phyloP scores from a whole-genome alignment of 176 grass and related monocot species.

The Cocos nucifera region DNA sequence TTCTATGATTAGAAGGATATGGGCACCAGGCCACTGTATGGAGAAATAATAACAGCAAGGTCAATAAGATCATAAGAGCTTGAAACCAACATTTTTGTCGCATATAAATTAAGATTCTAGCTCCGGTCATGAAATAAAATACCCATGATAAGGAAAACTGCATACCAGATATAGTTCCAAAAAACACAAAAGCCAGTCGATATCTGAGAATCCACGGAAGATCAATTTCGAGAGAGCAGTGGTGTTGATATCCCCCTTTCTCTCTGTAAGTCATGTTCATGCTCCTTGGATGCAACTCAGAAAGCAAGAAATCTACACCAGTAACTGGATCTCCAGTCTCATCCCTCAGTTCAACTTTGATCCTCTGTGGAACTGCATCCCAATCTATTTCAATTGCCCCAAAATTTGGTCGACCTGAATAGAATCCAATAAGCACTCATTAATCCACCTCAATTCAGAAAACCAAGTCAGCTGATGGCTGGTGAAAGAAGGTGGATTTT shows the following conservation, averaged over 20 bases:
- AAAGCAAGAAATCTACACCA: slow-evolving; percentile 48
- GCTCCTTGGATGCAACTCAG: slow-evolving; percentile 40
- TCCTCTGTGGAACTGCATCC: slow-evolving; percentile 31
- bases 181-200: slow-evolving; percentile 45
- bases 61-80: no score
- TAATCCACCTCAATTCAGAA: no score
- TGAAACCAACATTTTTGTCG: neutral
- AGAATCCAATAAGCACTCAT: neutral
- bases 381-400: slow-evolving; percentile 83
- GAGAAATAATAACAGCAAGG: no score
- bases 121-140: neutral
- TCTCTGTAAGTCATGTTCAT: slow-evolving; percentile 5
- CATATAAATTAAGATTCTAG: neutral
- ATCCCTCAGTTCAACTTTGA: slow-evolving; percentile 72
- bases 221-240: slow-evolving; percentile 55
- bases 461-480: no score
- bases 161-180: slow-evolving; percentile 47
- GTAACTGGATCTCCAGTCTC: slow-evolving; percentile 38
- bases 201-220: slow-evolving; percentile 49
- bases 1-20: no score
- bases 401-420: slow-evolving; percentile 78
- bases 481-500: no score
- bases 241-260: slow-evolving; percentile 19
- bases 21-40: no score
- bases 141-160: neutral